Conservation (phyloP, 495 filamentous ascomycete genomes). For the Wilcoxina mikolae region DNA sequence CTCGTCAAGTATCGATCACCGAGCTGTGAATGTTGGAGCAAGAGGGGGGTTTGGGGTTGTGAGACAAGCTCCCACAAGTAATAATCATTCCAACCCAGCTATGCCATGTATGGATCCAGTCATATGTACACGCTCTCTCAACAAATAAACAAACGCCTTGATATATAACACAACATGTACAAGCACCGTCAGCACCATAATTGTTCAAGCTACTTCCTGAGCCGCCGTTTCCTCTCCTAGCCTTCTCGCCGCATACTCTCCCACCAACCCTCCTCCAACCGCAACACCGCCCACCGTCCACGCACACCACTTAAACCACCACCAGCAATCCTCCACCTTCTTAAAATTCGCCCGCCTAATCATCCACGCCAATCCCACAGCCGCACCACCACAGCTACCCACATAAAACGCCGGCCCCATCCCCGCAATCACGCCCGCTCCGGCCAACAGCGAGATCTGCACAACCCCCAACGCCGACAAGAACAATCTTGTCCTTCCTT, state of each 20-base stretch:
- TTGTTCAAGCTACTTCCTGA: too few species aligned
- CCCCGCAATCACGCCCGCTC: slow-evolving; percentile 56
- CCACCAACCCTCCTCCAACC: slow-evolving; percentile 39
- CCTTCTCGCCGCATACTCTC: slow-evolving; percentile 42
- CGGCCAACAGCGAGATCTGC: slow-evolving; percentile 66
- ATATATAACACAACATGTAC: too few species aligned
- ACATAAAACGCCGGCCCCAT: slow-evolving; percentile 75
- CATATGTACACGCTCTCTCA: too few species aligned
- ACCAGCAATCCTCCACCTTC: slow-evolving; percentile 77
- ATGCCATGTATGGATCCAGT: too few species aligned
- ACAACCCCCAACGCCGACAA: slow-evolving; percentile 57
- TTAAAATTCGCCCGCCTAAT: slow-evolving; percentile 78
- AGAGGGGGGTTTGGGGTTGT: too few species aligned
- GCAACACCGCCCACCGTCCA: slow-evolving; percentile 55
- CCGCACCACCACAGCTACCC: slow-evolving; percentile 71
- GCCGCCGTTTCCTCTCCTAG: slow-evolving; percentile 12
- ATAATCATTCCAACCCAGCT: too few species aligned
- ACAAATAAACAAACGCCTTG: too few species aligned
- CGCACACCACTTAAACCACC: slow-evolving; percentile 80
- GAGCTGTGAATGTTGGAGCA: too few species aligned
- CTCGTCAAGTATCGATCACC: too few species aligned
- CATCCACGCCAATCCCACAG: slow-evolving; percentile 63
- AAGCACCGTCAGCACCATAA: too few species aligned
- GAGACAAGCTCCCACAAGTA: too few species aligned
- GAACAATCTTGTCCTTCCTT: slow-evolving; percentile 73